A percentile compares a stretch with the other conserved stretches of the same genome.
Evolutionary conservation across 768 basidiomycete genomes (phyloP).

Genomic region (Boletus tomentosulus): DNA sequence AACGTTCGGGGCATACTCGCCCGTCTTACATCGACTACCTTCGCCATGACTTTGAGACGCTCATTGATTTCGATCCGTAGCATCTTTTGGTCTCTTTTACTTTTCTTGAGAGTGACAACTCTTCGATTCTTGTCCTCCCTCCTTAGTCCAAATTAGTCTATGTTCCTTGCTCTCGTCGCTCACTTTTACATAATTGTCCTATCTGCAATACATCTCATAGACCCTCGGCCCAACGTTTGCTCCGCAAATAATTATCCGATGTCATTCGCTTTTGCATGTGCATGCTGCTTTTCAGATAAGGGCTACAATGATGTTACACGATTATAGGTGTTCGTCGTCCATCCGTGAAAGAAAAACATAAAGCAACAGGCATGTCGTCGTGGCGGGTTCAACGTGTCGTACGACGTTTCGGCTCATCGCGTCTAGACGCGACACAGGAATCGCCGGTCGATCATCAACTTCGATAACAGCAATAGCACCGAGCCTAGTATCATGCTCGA

Average conservation of each 20-base stretch:
- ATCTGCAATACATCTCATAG: constrained; percentile 29
- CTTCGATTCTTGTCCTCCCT: background rate
- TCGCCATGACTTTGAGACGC: constrained; percentile 10
- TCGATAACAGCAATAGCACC: constrained; percentile 49
- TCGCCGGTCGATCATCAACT: constrained; percentile 40
- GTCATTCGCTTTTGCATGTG: constrained; percentile 1
- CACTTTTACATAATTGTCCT: constrained; percentile 17
- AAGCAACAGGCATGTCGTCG: background rate
- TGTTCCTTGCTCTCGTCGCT: constrained; percentile 14
- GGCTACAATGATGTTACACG: constrained; percentile 28
- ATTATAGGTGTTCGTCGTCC: constrained; percentile 12
- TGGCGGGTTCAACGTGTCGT: background rate
- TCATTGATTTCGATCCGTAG: constrained; percentile 14
- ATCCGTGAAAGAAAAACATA: constrained; percentile 7
- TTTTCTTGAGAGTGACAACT: constrained; percentile 9
- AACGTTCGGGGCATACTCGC: background rate
- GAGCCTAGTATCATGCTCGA: constrained; percentile 57
- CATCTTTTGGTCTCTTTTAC: constrained; percentile 4
- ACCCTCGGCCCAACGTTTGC: background rate
- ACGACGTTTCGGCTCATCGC: background rate
- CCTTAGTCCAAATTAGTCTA: constrained; percentile 18
- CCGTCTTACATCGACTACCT: background rate
- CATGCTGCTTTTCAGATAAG: constrained; percentile 16
- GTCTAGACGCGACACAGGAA: constrained; percentile 45
- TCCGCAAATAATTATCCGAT: background rate